Conservation (phyloP, 2,329 filamentous ascomycete genomes). For the Trichoderma endophyticum region DNA sequence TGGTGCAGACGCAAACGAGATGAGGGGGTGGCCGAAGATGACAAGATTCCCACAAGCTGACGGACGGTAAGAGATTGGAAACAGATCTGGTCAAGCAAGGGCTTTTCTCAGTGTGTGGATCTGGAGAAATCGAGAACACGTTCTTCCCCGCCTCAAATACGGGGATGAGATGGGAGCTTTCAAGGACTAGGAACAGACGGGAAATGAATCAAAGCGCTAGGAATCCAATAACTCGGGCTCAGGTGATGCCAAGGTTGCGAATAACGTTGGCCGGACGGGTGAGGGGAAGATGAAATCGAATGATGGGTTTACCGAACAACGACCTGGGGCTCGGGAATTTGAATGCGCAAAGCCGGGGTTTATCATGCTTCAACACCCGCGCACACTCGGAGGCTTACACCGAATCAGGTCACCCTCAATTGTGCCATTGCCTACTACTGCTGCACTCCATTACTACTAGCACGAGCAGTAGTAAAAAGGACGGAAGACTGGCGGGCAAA, state of each 20-base stretch:
- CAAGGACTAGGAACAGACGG: neutral
- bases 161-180: constrained; percentile 7
- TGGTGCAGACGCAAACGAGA: constrained; percentile 14
- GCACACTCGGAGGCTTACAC: constrained; percentile 18
- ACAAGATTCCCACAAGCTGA: neutral
- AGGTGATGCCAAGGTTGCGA: constrained; percentile 4
- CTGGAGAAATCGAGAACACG: constrained; percentile 18
- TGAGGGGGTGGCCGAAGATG: constrained; percentile 5
- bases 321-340: neutral
- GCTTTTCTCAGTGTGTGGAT: constrained; percentile 12
- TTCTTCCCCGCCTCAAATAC: constrained; percentile 18
- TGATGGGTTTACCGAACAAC: neutral
- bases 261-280: neutral
- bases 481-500: neutral
- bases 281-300: constrained; percentile 16
- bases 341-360: neutral
- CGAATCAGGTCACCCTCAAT: constrained; percentile 12
- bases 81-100: constrained; percentile 13
- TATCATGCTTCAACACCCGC: neutral
- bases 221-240: neutral
- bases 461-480: neutral
- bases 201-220: neutral
- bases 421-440: neutral
- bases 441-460: neutral
- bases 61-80: neutral